Base-by-base conservation (phyloP, 225 moss, liverwort and hornwort species). In the Marchantia polymorpha region DNA sequence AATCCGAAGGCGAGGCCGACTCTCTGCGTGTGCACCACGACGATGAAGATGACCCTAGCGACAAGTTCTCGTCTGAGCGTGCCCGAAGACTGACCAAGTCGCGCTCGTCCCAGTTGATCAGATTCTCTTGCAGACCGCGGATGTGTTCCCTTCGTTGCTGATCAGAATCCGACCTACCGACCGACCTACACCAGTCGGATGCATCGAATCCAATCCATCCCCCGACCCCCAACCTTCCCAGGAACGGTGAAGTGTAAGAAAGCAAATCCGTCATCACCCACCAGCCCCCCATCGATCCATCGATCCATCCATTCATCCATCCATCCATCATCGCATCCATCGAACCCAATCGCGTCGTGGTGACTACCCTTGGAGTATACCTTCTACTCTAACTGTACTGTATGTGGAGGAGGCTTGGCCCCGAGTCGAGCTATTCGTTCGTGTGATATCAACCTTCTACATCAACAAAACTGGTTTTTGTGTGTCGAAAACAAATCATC, bases 131-230 rank as follows among this genome's bases (percentile, higher is more conserved):
- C 75, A 83, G 68, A 76, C 72, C 79, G 19, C 58, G 79, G 64
- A 74, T 83, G 77, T 83, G 83, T 58, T 79, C 83, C 68, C 83
- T 83, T 73, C 83, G 73, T 72, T 79, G 73, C 78, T 83, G 69
- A 69, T 39, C 16, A 10, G 8, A 29, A 49, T n/a, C 29, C 15
- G 46, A 6, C 46, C 69, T 4, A 46, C 29, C n/a, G n/a, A n/a
- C 29, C 15, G 46, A 6, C 46, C 69, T 4, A 46, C 29, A 58
- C 65, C 65, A 65, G 13, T 65, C 65, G 27, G 29, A 14, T 60
- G 0, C 30, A 66, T 39, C 39, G 39, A 66, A 0, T 27, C 30
- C 26, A 30, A 30, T 15, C 60, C 23, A 3, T 7, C 16, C 4
- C 61, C 61, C 15, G n/a, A 22, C n/a, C 22, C 4, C 61, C 61